Conservation (phyloP, 805 yeast species). For the Cyberlindnera sargentensis region DNA sequence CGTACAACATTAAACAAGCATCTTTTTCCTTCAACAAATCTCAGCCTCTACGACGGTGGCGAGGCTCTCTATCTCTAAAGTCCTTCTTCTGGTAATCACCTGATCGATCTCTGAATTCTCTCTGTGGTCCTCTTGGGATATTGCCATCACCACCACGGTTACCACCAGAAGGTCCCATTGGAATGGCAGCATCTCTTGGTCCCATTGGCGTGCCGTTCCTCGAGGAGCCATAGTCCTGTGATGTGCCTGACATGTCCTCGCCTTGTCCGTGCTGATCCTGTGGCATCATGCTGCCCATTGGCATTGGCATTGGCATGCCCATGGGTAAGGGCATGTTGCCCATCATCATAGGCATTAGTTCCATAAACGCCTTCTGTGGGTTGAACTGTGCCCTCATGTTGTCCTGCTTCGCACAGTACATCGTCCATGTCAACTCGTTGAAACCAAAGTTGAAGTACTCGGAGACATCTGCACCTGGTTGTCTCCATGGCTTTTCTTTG, state of each 20-base stretch:
- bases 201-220: conserved; percentile 5
- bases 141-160: background rate
- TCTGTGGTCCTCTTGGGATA: conserved; percentile 14
- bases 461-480: conserved; percentile 91
- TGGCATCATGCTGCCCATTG: background rate
- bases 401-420: conserved; percentile 85
- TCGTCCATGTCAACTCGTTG: conserved; percentile 94
- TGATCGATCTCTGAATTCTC: conserved; percentile 14
- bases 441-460: conserved; percentile 97
- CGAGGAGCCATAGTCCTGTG: background rate
- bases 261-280: background rate
- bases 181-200: conserved; percentile 1
- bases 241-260: background rate
- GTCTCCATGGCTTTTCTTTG: conserved; percentile 96
- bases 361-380: conserved; percentile 72
- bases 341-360: conserved; percentile 39
- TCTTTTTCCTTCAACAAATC: background rate
- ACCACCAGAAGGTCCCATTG: background rate
- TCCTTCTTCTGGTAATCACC: conserved; percentile 9
- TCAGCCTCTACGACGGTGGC: conserved; percentile 1
- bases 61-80: conserved; percentile 21
- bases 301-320: conserved; percentile 4
- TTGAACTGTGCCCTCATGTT: conserved; percentile 71
- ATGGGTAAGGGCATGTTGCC: conserved; percentile 26
- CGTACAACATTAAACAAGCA: too few relatives aligned